Conservation (phyloP, 306 rosid species). For the Ammopiptanthus mongolicus region DNA sequence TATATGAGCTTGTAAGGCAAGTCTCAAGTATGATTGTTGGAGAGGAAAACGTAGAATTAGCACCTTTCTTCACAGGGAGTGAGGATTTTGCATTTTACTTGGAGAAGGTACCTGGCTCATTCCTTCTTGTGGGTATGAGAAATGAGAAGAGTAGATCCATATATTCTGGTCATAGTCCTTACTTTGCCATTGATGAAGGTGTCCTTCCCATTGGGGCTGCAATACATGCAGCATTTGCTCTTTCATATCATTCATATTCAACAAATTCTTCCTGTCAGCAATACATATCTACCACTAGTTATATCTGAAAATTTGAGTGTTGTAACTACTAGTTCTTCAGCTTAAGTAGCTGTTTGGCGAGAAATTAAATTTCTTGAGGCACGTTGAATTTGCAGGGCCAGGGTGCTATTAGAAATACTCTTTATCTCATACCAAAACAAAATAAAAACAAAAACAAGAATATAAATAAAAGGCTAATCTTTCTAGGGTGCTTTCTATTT, state of each 20-base stretch:
- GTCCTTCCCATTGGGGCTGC: constrained; percentile 79
- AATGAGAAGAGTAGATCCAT: constrained; percentile 66
- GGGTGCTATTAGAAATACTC: neutral
- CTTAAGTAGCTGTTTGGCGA: neutral
- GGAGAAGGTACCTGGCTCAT: constrained; percentile 71
- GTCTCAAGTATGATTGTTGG: constrained; percentile 62
- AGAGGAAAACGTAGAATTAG: constrained; percentile 44
- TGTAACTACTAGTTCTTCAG: neutral
- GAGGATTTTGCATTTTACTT: constrained; percentile 88
- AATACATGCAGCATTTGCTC: constrained; percentile 80
- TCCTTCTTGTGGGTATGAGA: constrained; percentile 50
- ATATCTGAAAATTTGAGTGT: neutral
- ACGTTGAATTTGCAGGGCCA: neutral
- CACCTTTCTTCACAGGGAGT: constrained; percentile 66
- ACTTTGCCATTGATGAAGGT: constrained; percentile 58
- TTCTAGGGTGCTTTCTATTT: neutral
- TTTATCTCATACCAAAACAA: neutral
- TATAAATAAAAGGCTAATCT: neutral
- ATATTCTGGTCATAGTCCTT: constrained; percentile 59
- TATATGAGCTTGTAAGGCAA: constrained; percentile 46
- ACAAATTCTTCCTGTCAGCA: constrained; percentile 26
- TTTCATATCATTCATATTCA: constrained; percentile 55
- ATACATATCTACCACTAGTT: neutral
- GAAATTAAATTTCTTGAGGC: neutral
- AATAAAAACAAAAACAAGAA: neutral